phyloP scores from a whole-genome alignment of 176 grass and related monocot species.

The Typha latifolia region DNA sequence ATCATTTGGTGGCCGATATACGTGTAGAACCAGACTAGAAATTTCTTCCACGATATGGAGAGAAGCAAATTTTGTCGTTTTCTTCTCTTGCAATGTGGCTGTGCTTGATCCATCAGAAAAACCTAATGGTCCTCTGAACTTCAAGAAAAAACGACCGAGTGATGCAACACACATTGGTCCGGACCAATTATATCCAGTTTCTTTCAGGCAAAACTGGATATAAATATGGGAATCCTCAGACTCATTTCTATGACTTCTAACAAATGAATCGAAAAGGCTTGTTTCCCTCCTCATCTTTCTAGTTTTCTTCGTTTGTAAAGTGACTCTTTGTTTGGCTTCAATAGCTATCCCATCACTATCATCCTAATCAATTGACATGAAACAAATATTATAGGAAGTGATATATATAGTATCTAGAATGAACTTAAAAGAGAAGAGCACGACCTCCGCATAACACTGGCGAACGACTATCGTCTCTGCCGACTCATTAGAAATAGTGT shows the following conservation, averaged over 20 bases:
- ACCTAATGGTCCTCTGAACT: slow-evolving; percentile 47
- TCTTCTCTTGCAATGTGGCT: slow-evolving; percentile 25
- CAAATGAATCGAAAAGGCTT: slow-evolving; percentile 60
- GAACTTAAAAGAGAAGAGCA: not conserved
- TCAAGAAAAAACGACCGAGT: slow-evolving; percentile 68
- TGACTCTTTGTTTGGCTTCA: slow-evolving; percentile 49
- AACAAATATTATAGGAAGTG: slow-evolving; percentile 15
- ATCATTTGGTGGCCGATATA: slow-evolving; percentile 43
- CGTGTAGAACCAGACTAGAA: slow-evolving; percentile 54
- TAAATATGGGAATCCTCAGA: slow-evolving; percentile 63
- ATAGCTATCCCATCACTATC: slow-evolving; percentile 46
- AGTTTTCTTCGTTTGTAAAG: slow-evolving; percentile 58
- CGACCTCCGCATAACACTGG: slow-evolving; percentile 68
- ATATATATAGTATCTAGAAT: no score
- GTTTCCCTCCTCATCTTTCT: slow-evolving; percentile 33
- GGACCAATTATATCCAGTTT: slow-evolving; percentile 50
- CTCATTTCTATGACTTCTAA: slow-evolving; percentile 54
- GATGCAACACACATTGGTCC: slow-evolving; percentile 70
- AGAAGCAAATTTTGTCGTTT: slow-evolving; percentile 48
- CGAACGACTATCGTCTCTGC: slow-evolving; percentile 45
- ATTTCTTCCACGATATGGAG: slow-evolving; percentile 61
- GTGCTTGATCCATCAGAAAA: slow-evolving; percentile 15
- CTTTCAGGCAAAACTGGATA: slow-evolving; percentile 56
- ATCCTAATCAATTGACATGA: slow-evolving; percentile 39
- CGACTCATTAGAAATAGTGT: slow-evolving; percentile 68